phyloP scores from a whole-genome alignment of 192 early-diverging fungal species.

The Coemansia sp. region DNA sequence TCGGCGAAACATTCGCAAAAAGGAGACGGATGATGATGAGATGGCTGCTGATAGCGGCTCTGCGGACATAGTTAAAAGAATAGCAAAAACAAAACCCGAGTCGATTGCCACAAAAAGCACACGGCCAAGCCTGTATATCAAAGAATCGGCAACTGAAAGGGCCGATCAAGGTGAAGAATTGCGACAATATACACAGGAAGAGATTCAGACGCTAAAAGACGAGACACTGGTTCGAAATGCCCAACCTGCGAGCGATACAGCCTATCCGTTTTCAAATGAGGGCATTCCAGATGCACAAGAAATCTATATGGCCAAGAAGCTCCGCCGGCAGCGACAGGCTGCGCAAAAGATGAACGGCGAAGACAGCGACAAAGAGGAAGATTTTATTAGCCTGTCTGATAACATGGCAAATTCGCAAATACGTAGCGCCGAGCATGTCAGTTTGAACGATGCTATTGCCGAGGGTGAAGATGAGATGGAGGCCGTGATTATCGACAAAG shows the following conservation, averaged over 20 bases:
- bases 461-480: constrained; percentile 46
- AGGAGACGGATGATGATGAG: constrained; percentile 13
- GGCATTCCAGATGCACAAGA: constrained; percentile 45
- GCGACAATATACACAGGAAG: constrained; percentile 19
- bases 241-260: background rate
- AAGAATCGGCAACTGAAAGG: constrained; percentile 4
- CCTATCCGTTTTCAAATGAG: constrained; percentile 39
- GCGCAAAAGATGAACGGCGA: constrained; percentile 13
- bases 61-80: constrained; percentile 35
- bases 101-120: constrained; percentile 3
- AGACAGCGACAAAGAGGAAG: constrained; percentile 12
- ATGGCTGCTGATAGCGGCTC: constrained; percentile 11
- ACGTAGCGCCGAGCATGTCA: background rate
- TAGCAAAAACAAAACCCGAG: constrained; percentile 9
- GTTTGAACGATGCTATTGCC: background rate
- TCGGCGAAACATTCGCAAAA: constrained; percentile 39
- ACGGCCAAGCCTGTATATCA: background rate
- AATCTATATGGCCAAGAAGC: constrained; percentile 44
- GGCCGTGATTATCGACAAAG: constrained; percentile 30
- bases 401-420: constrained; percentile 14
- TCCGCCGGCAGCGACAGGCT: constrained; percentile 43
- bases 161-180: background rate
- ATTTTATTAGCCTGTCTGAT: constrained; percentile 33
- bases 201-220: constrained; percentile 17
- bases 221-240: background rate